These are phyloP conservation scores for Daldinia grandis DNA, from an alignment of 495 filamentous ascomycete species.

Conservation along the genomic window DNA sequence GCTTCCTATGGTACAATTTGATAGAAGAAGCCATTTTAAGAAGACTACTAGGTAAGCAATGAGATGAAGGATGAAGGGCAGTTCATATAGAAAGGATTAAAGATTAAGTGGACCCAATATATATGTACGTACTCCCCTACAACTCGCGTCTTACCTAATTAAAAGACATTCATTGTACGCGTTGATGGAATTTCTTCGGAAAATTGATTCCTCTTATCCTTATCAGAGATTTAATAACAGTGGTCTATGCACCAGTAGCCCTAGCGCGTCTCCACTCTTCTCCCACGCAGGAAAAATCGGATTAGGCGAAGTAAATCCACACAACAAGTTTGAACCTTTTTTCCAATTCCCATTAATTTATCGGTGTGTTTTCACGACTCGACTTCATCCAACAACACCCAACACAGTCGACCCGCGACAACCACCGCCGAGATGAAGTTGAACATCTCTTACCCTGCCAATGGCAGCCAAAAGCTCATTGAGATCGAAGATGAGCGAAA, in stretches of 20 bases:
- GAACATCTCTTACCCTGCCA: constrained; percentile 98
- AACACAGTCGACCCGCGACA: constrained; percentile 42
- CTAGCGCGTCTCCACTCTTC: constrained; percentile 37
- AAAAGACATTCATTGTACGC: neutral
- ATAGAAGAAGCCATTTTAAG: constrained; percentile 42
- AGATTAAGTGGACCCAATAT: neutral
- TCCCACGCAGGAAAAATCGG: constrained; percentile 41
- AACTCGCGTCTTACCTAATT: constrained; percentile 3
- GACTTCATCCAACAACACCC: constrained; percentile 41
- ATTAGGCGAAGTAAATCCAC: constrained; percentile 48
- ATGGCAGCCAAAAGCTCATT: constrained; percentile 98
- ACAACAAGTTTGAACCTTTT: constrained; percentile 38
- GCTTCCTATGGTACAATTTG: constrained; percentile 33
- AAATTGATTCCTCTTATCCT: neutral
- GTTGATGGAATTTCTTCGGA: constrained; percentile 34
- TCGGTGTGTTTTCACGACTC: constrained; percentile 33
- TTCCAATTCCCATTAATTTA: constrained; percentile 27
- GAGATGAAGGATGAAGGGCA: neutral
- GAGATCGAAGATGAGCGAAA: constrained; percentile 98
- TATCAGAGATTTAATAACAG: neutral
- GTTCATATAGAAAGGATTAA: neutral
- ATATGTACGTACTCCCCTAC: neutral
- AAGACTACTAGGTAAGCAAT: neutral
- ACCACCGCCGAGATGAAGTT: constrained; percentile 75
- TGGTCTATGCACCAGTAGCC: constrained; percentile 43